phyloP scores from a whole-genome alignment of 148 eudicot genomes.

The Cornus suecica region DNA sequence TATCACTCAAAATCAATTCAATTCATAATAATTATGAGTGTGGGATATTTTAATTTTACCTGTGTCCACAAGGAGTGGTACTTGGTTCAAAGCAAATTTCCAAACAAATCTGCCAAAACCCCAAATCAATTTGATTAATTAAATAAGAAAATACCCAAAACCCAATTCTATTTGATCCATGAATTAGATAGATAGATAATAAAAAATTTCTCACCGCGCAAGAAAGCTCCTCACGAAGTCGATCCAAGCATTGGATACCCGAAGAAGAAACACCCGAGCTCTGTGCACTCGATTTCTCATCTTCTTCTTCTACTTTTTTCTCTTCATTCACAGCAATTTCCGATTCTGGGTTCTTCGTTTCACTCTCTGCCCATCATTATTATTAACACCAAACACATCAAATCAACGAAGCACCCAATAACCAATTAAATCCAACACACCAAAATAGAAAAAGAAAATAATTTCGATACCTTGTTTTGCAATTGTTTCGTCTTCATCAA shows the following conservation, averaged over 20 bases:
- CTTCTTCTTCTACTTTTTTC: slow-evolving; percentile 32
- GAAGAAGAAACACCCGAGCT: slow-evolving; percentile 27
- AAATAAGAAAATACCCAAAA: neutral
- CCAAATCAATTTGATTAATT: neutral
- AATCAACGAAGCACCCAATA: neutral
- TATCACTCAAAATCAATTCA: neutral
- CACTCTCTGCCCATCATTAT: slow-evolving; percentile 23
- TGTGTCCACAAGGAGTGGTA: slow-evolving; percentile 97
- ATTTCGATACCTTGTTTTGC: slow-evolving; percentile 26
- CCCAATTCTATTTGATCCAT: neutral
- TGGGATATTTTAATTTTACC: slow-evolving; percentile 49
- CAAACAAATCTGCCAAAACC: slow-evolving; percentile 71
- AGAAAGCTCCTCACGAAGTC: slow-evolving; percentile 87
- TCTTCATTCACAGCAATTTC: slow-evolving; percentile 23
- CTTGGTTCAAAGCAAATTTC: slow-evolving; percentile 96
- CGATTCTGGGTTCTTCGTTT: slow-evolving; percentile 26
- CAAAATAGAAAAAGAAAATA: neutral
- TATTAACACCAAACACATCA: slow-evolving; percentile 6
- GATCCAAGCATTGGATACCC: slow-evolving; percentile 61
- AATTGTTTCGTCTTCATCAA: slow-evolving; percentile 45
- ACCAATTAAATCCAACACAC: neutral
- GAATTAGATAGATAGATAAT: neutral
- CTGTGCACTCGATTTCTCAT: slow-evolving; percentile 23
- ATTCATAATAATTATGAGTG: no score
- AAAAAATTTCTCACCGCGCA: slow-evolving; percentile 64